Percentiles rank a stretch among this genome's conserved stretches.
Conservation (phyloP, 2,329 filamentous ascomycete species). For the Gyromitra esculenta region DNA sequence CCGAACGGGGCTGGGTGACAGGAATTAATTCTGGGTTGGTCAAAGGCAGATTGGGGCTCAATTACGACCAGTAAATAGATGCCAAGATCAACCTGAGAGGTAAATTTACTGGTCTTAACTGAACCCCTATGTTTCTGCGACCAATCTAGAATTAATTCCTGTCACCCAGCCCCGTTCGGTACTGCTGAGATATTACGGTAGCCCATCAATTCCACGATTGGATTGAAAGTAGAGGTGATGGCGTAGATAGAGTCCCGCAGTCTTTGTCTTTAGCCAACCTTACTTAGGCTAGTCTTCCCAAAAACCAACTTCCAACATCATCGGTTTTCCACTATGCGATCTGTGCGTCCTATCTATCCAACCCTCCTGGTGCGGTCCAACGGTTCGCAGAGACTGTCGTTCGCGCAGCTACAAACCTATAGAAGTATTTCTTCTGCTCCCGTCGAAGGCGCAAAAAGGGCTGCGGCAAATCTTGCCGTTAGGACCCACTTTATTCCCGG, state of each 20-base stretch:
- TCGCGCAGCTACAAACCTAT: not conserved
- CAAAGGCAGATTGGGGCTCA: too few relatives aligned
- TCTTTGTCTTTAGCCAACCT: not conserved
- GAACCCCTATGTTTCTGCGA: too few relatives aligned
- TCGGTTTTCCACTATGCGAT: not conserved
- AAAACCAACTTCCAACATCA: constrained; percentile 10
- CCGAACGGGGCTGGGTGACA: too few relatives aligned
- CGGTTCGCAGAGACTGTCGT: not conserved
- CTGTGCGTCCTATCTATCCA: not conserved
- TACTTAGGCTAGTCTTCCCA: not conserved
- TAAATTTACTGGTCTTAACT: too few relatives aligned
- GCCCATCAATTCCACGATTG: too few relatives aligned
- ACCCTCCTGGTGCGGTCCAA: not conserved
- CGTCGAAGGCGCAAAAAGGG: constrained; percentile 77
- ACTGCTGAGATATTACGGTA: too few relatives aligned
- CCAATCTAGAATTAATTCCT: too few relatives aligned
- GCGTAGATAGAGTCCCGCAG: not conserved
- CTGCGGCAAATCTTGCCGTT: constrained; percentile 77
- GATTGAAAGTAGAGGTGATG: too few relatives aligned
- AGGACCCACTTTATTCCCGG: constrained; percentile 73
- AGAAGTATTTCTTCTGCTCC: constrained; percentile 5
- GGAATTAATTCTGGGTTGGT: too few relatives aligned
- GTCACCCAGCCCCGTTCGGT: too few relatives aligned
- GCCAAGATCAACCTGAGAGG: too few relatives aligned
- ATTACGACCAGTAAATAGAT: too few relatives aligned